These are phyloP conservation scores for Cinchona pubescens DNA, from an alignment of 257 asterid genomes.

Conservation along the genomic window DNA sequence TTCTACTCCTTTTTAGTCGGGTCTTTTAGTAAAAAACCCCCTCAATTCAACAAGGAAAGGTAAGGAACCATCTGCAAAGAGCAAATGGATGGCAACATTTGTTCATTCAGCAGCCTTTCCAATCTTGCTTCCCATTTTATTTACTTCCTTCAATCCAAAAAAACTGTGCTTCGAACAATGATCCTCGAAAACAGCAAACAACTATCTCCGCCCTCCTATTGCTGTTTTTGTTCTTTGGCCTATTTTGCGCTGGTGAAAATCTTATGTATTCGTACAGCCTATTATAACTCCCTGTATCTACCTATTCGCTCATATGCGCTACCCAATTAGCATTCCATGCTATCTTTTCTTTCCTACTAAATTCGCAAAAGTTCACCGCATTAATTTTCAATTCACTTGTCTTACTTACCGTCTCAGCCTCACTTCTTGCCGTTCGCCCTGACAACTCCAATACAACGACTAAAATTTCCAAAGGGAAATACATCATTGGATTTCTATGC, in stretches of 20 bases:
- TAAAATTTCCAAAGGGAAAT: slow-evolving; percentile 18
- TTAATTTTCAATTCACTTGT: slow-evolving; percentile 36
- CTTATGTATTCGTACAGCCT: slow-evolving; percentile 39
- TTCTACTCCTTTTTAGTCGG: too few relatives aligned
- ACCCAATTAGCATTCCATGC: slow-evolving; percentile 41
- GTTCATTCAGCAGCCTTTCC: slow-evolving; percentile 41
- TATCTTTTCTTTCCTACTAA: slow-evolving; percentile 32
- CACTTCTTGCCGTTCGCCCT: slow-evolving; percentile 33
- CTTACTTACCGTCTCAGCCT: slow-evolving; percentile 35
- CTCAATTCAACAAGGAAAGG: too few relatives aligned
- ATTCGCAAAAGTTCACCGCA: slow-evolving; percentile 36
- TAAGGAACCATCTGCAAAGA: too few relatives aligned
- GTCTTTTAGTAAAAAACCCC: too few relatives aligned
- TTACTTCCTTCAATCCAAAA: slow-evolving; percentile 10
- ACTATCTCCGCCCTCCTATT: slow-evolving; percentile 10
- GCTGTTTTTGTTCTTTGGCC: slow-evolving; percentile 31
- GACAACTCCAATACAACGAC: slow-evolving; percentile 25
- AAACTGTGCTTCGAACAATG: background rate
- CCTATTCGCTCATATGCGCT: slow-evolving; percentile 42
- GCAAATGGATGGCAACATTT: slow-evolving; percentile 45
- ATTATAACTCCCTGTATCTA: slow-evolving; percentile 38
- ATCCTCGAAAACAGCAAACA: slow-evolving; percentile 7
- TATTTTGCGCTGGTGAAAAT: slow-evolving; percentile 32
- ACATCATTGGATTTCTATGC: slow-evolving; percentile 27
- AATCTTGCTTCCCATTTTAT: slow-evolving; percentile 25